phyloP scores from a whole-genome alignment of 192 early-diverging fungal species.

The Coemansia sp. region DNA sequence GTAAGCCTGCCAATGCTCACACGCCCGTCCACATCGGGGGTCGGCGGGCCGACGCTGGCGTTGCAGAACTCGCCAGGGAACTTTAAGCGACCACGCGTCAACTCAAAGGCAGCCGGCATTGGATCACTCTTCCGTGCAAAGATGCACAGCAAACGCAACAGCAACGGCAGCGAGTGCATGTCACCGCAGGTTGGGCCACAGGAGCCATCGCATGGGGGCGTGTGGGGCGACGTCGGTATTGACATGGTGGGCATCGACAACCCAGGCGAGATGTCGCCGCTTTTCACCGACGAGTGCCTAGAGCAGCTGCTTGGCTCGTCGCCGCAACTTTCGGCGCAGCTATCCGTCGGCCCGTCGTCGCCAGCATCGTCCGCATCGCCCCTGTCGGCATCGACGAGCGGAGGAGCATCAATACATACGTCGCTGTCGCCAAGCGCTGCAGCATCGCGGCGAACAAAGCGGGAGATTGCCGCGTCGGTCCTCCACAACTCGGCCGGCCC shows the following conservation, averaged over 20 bases:
- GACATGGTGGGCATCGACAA: constrained; percentile 40
- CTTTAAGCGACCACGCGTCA: constrained; percentile 39
- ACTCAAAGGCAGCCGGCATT: constrained; percentile 43
- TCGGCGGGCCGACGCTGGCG: constrained; percentile 29
- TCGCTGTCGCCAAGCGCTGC: constrained; percentile 24
- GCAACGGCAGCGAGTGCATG: constrained; percentile 36
- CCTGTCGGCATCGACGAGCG: not conserved
- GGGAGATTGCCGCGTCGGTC: constrained; percentile 46
- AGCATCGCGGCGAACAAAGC: constrained; percentile 40
- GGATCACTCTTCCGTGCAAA: constrained; percentile 49
- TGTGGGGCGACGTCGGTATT: constrained; percentile 36
- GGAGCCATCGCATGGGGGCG: constrained; percentile 11
- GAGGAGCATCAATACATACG: not conserved
- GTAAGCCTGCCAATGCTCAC: constrained; percentile 54
- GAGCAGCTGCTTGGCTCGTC: constrained; percentile 50
- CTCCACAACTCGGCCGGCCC: constrained; percentile 44
- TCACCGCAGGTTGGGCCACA: constrained; percentile 37
- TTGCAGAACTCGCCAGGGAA: constrained; percentile 16
- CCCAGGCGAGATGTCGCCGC: constrained; percentile 38
- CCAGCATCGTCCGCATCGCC: constrained; percentile 11
- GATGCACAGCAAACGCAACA: constrained; percentile 37
- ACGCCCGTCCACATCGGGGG: constrained; percentile 40
- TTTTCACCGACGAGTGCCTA: constrained; percentile 51
- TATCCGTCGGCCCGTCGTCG: constrained; percentile 8
- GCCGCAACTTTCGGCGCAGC: constrained; percentile 24